These are phyloP conservation scores for Chernovozyma aurita DNA, from an alignment of 1,139 yeast genomes.

Conservation along the genomic window DNA sequence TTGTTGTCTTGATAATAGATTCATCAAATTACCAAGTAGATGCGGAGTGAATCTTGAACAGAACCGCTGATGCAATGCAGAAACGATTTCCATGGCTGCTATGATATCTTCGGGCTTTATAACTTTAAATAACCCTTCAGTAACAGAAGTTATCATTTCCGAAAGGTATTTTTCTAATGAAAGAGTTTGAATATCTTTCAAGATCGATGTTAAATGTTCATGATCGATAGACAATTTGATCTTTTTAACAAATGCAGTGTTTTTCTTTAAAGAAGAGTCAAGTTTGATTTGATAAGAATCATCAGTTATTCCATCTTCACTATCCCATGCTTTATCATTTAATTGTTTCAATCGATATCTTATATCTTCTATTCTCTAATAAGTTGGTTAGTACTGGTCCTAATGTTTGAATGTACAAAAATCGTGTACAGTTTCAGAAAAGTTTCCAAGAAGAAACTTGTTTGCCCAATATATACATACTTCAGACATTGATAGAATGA, in stretches of 20 bases:
- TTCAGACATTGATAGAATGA: no score
- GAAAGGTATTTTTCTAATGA: conserved; percentile 74
- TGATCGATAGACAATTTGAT: conserved; percentile 52
- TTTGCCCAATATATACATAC: no score
- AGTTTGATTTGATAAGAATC: conserved; percentile 15
- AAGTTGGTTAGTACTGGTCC: conserved; percentile 1
- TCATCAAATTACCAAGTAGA: conserved; percentile 45
- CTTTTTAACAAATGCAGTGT: conserved; percentile 76
- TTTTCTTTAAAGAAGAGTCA: conserved; percentile 80
- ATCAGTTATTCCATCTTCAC: conserved; percentile 26
- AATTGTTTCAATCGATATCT: conserved; percentile 25
- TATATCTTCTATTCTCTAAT: conserved; percentile 20
- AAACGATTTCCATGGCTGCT: conserved; percentile 64
- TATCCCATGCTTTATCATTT: conserved; percentile 54
- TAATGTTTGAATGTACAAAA: neutral
- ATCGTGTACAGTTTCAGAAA: no score
- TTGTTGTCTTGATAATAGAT: conserved; percentile 30
- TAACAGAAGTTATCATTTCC: conserved; percentile 61
- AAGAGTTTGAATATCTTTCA: conserved; percentile 59
- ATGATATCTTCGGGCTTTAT: conserved; percentile 54
- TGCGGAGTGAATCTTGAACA: conserved; percentile 46
- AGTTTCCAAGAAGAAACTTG: no score
- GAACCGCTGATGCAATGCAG: conserved; percentile 78
- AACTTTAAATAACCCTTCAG: conserved; percentile 59
- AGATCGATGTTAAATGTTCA: conserved; percentile 32